phyloP scores from a whole-genome alignment of 2,329 filamentous ascomycete genomes.

The Pezizomycotina sp. region DNA sequence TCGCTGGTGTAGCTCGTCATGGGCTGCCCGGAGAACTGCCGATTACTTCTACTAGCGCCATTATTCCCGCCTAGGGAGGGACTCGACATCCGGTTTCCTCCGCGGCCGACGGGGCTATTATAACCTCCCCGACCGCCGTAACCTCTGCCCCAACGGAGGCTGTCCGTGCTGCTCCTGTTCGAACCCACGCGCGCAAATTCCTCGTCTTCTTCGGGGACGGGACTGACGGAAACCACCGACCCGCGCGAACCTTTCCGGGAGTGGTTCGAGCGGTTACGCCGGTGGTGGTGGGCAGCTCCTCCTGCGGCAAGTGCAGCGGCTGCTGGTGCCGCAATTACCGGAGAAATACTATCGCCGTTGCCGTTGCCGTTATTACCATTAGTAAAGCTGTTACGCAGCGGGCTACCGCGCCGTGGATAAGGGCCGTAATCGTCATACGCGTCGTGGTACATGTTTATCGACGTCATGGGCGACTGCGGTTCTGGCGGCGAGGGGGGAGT shows the following conservation, averaged over 20 bases:
- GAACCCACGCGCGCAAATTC: neutral
- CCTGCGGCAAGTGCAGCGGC: neutral
- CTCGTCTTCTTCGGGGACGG: constrained; percentile 16
- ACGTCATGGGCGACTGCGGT: too few relatives aligned
- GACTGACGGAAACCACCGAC: constrained; percentile 6
- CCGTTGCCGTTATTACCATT: constrained; percentile 13
- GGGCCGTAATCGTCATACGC: too few relatives aligned
- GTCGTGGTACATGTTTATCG: too few relatives aligned
- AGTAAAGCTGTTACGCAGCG: constrained; percentile 8
- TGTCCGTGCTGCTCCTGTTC: constrained; percentile 4
- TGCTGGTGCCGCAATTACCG: neutral
- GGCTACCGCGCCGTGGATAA: constrained; percentile 2
- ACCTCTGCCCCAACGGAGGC: constrained; percentile 9
- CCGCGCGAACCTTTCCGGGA: constrained; percentile 8
- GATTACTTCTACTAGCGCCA: constrained; percentile 4
- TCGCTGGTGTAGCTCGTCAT: constrained; percentile 5
- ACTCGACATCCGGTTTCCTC: neutral
- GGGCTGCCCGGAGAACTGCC: constrained; percentile 4
- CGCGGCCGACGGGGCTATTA: constrained; percentile 3
- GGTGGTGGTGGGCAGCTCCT: too few relatives aligned
- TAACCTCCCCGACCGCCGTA: constrained; percentile 16
- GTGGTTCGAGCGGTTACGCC: constrained; percentile 1
- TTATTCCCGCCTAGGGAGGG: neutral
- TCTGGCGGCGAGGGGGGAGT: too few relatives aligned
- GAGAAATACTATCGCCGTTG: constrained; percentile 4